These are phyloP conservation scores for Didymella pinodella DNA, from an alignment of 2,329 filamentous ascomycete species.

Conservation along the genomic window DNA sequence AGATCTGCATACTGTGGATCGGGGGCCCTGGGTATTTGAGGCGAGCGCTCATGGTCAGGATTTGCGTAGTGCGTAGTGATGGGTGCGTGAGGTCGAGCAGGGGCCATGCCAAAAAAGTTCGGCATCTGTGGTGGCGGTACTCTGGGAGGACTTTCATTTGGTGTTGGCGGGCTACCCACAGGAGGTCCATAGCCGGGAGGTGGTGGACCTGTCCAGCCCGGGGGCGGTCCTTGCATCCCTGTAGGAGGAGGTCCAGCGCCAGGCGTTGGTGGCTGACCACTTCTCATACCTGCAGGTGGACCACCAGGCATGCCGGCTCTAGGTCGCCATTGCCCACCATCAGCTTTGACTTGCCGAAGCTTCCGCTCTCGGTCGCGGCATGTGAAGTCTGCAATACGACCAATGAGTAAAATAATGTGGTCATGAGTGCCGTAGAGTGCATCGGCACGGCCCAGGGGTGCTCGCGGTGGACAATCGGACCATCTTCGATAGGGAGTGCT, in stretches of 20 bases:
- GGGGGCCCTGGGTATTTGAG: conserved; percentile 26
- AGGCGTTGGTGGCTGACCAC: conserved; percentile 32
- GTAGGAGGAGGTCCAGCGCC: conserved; percentile 37
- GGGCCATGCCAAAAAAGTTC: conserved; percentile 62
- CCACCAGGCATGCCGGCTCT: conserved; percentile 57
- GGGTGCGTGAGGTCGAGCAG: conserved; percentile 51
- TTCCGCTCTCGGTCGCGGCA: conserved; percentile 82
- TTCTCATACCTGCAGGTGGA: conserved; percentile 39
- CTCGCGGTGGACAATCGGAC: conserved; percentile 87
- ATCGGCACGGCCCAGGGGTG: conserved; percentile 77
- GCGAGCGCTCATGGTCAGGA: conserved; percentile 32
- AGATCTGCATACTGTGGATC: conserved; percentile 58
- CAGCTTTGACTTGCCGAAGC: conserved; percentile 68
- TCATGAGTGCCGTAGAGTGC: conserved; percentile 89
- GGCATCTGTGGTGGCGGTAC: conserved; percentile 48
- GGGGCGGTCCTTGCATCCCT: conserved; percentile 39
- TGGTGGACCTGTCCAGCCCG: conserved; percentile 32
- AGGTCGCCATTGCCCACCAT: conserved; percentile 65
- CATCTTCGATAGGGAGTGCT: conserved; percentile 83
- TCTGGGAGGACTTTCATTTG: conserved; percentile 17
- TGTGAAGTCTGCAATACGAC: conserved; percentile 79
- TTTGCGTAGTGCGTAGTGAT: conserved; percentile 55
- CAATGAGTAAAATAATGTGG: conserved; percentile 82
- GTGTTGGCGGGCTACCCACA: conserved; percentile 22
- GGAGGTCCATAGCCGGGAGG: conserved; percentile 28